phyloP scores from a whole-genome alignment of 2,329 filamentous ascomycete genomes.

The Rutstroemia sp. region DNA sequence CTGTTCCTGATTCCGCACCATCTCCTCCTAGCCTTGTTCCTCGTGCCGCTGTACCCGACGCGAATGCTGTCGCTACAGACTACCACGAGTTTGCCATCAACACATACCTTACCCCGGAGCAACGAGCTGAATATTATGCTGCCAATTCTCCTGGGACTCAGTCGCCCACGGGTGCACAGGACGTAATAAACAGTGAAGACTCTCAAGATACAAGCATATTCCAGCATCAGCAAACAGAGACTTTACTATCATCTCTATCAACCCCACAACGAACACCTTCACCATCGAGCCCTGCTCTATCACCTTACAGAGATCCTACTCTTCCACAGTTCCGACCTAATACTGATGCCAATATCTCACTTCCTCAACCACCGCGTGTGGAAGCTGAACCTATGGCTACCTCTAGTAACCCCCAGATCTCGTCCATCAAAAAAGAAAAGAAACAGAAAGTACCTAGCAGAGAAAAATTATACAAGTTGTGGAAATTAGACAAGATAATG shows the following conservation, averaged over 20 bases:
- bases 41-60: background rate
- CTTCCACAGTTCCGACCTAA: slow-evolving; percentile 65
- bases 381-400: background rate
- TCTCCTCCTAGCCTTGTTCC: background rate
- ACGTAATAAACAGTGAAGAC: background rate
- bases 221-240: background rate
- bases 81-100: background rate
- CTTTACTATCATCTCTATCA: background rate
- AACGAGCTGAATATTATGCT: background rate
- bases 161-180: background rate
- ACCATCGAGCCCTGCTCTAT: background rate
- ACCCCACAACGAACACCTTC: slow-evolving; percentile 12
- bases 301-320: slow-evolving; percentile 44
- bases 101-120: background rate
- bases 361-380: background rate
- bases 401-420: background rate
- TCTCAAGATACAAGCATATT: background rate
- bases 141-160: background rate
- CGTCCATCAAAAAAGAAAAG: background rate
- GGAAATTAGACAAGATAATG: slow-evolving; percentile 18
- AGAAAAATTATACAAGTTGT: slow-evolving; percentile 18
- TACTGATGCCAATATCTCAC: slow-evolving; percentile 1
- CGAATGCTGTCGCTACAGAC: background rate
- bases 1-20: background rate
- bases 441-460: slow-evolving; percentile 4